phyloP scores from a whole-genome alignment of 2,329 filamentous ascomycete genomes.

The Aspergillus candidus region DNA sequence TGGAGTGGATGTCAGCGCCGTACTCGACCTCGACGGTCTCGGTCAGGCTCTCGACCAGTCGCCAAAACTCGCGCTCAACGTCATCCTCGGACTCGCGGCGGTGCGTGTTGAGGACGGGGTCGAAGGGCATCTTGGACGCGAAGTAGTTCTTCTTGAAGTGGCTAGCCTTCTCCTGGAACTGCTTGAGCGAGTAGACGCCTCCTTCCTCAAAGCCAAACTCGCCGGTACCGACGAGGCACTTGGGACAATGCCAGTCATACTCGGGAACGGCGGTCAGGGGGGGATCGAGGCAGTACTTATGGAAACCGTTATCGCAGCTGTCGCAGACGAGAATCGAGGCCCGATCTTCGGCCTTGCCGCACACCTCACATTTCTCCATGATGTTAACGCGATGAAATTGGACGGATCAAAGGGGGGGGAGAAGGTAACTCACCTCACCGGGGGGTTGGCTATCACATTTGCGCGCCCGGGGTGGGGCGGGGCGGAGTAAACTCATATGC shows the following conservation, averaged over 20 bases:
- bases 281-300: conserved; percentile 83
- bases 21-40: conserved; percentile 98
- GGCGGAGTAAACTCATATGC: conserved; percentile 91
- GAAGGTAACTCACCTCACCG: conserved; percentile 47
- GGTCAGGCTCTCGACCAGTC: conserved; percentile 84
- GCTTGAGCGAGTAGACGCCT: conserved; percentile 85
- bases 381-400: conserved; percentile 20
- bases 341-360: conserved; percentile 69
- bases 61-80: conserved; percentile 95
- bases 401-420: too few species aligned
- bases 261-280: conserved; percentile 71
- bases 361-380: conserved; percentile 72
- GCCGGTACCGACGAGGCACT: conserved; percentile 90
- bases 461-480: conserved; percentile 57
- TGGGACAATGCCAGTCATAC: conserved; percentile 90
- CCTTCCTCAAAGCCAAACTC: conserved; percentile 98
- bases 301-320: conserved; percentile 83
- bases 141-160: conserved; percentile 96
- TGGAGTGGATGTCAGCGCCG: conserved; percentile 95
- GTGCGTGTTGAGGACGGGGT: conserved; percentile 73
- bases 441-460: conserved; percentile 51
- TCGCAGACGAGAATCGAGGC: conserved; percentile 74
- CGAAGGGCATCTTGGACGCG: conserved; percentile 79
- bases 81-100: conserved; percentile 87
- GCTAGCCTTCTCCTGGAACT: conserved; percentile 93